Evolutionary conservation across 495 filamentous ascomycete genomes (phyloP).

Genomic region (Peziza echinospora): DNA sequence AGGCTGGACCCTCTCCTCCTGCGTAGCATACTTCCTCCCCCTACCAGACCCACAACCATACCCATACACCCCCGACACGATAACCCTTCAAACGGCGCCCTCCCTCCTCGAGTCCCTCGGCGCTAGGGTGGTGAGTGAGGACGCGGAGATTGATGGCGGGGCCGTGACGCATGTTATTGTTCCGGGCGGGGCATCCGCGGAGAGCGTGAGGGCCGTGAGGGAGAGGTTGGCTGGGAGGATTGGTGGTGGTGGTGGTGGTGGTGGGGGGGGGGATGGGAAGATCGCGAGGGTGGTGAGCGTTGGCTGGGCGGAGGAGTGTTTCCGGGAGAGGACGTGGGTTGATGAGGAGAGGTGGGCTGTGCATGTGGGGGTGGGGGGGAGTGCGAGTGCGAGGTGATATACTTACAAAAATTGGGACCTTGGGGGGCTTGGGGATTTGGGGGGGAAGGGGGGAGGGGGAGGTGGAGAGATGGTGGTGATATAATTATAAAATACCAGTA

Average conservation of each 20-base stretch:
- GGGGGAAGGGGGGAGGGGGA: neutral
- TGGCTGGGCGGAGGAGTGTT: constrained; percentile 60
- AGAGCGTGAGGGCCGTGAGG: constrained; percentile 25
- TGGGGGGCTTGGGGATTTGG: neutral
- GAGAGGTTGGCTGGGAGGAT: constrained; percentile 22
- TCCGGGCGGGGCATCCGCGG: constrained; percentile 17
- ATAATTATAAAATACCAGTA: neutral
- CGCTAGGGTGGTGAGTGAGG: constrained; percentile 28
- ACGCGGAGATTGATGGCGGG: constrained; percentile 28
- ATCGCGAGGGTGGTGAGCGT: constrained; percentile 49
- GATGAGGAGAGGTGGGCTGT: constrained; percentile 47
- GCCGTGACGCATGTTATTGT: constrained; percentile 47
- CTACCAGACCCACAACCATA: too few relatives aligned
- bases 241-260: too few relatives aligned
- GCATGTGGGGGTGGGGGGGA: neutral
- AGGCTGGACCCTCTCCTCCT: neutral
- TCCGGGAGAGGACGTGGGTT: constrained; percentile 53
- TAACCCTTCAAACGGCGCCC: constrained; percentile 26
- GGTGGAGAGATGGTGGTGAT: neutral
- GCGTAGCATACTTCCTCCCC: too few relatives aligned
- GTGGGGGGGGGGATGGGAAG: too few relatives aligned
- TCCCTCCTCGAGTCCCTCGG: constrained; percentile 13
- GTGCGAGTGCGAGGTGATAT: too few relatives aligned
- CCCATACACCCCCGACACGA: too few relatives aligned
- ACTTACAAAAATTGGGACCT: neutral